phyloP scores from a whole-genome alignment of 1,284 basidiomycete species.

The Coniferiporia sulphurascens region DNA sequence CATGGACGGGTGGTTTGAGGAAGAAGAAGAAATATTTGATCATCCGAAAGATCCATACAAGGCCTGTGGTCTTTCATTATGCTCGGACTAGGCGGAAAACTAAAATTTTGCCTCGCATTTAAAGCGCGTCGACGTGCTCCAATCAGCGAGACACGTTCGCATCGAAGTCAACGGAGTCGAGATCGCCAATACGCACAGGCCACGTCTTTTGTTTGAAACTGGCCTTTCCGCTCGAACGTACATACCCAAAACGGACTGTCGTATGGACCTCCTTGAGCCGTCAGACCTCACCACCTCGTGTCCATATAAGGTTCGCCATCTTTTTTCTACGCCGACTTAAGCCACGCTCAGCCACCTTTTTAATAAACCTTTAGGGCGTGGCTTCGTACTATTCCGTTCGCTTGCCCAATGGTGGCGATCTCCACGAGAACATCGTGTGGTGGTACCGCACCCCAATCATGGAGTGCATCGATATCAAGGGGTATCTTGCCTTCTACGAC shows the following conservation, averaged over 20 bases:
- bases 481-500: conserved; percentile 58
- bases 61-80: conserved; percentile 32
- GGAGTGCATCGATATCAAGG: conserved; percentile 47
- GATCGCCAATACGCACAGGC: conserved; percentile 51
- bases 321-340: neutral
- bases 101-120: neutral
- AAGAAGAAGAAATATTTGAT: conserved; percentile 54
- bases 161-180: conserved; percentile 57
- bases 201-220: conserved; percentile 56
- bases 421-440: conserved; percentile 52
- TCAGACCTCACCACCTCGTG: conserved; percentile 46
- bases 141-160: conserved; percentile 55
- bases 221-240: conserved; percentile 52
- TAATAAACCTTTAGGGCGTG: conserved; percentile 40
- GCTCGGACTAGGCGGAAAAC: conserved; percentile 1
- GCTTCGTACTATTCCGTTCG: conserved; percentile 55
- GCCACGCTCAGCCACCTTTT: neutral
- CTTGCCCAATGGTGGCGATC: conserved; percentile 37
- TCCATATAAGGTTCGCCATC: conserved; percentile 55
- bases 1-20: conserved; percentile 64
- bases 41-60: conserved; percentile 70
- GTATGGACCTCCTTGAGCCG: conserved; percentile 43
- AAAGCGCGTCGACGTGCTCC: conserved; percentile 55
- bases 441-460: conserved; percentile 51
- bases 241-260: conserved; percentile 53